phyloP scores from a whole-genome alignment of 805 yeast species.

The Teunomyces pallodes region DNA sequence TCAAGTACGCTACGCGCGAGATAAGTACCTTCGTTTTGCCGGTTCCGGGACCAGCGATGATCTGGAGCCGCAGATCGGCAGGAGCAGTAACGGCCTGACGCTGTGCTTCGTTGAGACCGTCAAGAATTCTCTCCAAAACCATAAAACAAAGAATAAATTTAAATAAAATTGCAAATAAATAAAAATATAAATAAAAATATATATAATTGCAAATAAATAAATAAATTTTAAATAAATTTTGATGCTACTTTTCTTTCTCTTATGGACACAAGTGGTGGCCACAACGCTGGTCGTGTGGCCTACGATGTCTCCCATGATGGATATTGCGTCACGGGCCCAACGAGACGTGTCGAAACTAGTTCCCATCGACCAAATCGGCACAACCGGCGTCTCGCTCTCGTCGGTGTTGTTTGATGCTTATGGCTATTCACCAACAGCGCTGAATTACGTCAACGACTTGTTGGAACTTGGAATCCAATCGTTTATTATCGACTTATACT shows the following conservation, averaged over 20 bases:
- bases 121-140: conserved; percentile 7
- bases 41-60: conserved; percentile 62
- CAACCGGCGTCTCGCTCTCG: conserved; percentile 32
- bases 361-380: conserved; percentile 33
- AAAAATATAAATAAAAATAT: neutral
- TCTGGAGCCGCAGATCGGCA: conserved; percentile 39
- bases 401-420: conserved; percentile 23
- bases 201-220: neutral
- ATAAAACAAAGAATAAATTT: no score
- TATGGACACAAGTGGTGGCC: neutral
- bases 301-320: conserved; percentile 5
- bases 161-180: neutral
- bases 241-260: neutral
- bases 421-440: conserved; percentile 17
- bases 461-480: conserved; percentile 46
- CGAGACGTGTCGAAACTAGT: conserved; percentile 30
- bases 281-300: conserved; percentile 4
- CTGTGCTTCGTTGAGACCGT: conserved; percentile 41
- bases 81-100: conserved; percentile 43
- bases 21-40: conserved; percentile 83
- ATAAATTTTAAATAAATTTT: neutral
- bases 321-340: conserved; percentile 29
- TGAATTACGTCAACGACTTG: conserved; percentile 15
- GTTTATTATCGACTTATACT: conserved; percentile 54
- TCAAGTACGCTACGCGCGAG: conserved; percentile 70